Conservation (phyloP, 306 rosid genomes). For the cucumber (Cucumis sativus) region Cucumber_9930_V3 NC_026657.2:29618001-29618500, state of each 20-base stretch:
- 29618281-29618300: conserved; percentile 15
- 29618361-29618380: conserved; percentile 26
- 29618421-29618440: conserved; percentile 15
- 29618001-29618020: background rate
- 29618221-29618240: conserved; percentile 19
- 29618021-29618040: conserved; percentile 9
- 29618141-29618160: conserved; percentile 17
- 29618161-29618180: conserved; percentile 9
- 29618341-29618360: conserved; percentile 8
- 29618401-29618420: conserved; percentile 16
- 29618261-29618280: conserved; percentile 44
- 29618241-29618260: conserved; percentile 33
- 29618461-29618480: conserved; percentile 22
- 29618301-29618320: conserved; percentile 27
- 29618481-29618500: conserved; percentile 45
- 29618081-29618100: background rate
- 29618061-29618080: background rate
- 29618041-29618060: background rate
- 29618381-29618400: conserved; percentile 31
- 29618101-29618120: background rate
- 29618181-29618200: conserved; percentile 19
- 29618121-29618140: conserved; percentile 12
- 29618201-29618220: conserved; percentile 18
- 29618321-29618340: conserved; percentile 23
- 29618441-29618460: conserved; percentile 4